These are phyloP conservation scores for Amaranthus cruentus DNA, from an alignment of 148 eudicot species.

Conservation along the genomic window DNA sequence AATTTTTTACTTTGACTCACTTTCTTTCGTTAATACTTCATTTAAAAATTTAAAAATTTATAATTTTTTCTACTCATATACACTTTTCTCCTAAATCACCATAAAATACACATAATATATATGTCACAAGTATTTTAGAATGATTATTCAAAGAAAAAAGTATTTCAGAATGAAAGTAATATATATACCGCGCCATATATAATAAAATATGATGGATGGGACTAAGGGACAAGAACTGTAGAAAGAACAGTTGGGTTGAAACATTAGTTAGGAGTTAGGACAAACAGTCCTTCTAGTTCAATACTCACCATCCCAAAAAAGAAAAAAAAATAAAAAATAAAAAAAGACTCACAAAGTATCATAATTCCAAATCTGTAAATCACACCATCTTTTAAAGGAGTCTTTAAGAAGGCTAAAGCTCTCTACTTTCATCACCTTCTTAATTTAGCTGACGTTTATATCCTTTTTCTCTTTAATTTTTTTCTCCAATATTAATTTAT, in stretches of 20 bases:
- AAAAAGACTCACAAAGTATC: neutral
- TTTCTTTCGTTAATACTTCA: no score
- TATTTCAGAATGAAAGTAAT: no score
- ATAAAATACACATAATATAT: no score
- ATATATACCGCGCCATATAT: no score
- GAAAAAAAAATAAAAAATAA: neutral
- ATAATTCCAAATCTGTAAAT: conserved; percentile 16
- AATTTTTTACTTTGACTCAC: no score
- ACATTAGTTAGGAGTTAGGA: neutral
- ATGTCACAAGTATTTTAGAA: no score
- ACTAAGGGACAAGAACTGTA: conserved; percentile 1
- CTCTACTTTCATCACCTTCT: conserved; percentile 11
- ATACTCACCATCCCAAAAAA: neutral
- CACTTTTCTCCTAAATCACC: no score
- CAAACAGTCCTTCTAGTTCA: neutral
- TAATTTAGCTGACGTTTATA: neutral
- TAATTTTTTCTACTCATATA: no score
- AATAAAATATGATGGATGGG: neutral
- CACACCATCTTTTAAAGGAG: conserved; percentile 14
- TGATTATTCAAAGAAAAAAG: no score
- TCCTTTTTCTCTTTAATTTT: conserved; percentile 3
- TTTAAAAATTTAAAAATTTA: no score
- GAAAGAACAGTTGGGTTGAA: neutral
- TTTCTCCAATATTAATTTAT: conserved; percentile 7
- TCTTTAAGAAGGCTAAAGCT: conserved; percentile 42